Conservation (phyloP, 257 asterid genomes). For the Capsicum rhomboideum region DNA sequence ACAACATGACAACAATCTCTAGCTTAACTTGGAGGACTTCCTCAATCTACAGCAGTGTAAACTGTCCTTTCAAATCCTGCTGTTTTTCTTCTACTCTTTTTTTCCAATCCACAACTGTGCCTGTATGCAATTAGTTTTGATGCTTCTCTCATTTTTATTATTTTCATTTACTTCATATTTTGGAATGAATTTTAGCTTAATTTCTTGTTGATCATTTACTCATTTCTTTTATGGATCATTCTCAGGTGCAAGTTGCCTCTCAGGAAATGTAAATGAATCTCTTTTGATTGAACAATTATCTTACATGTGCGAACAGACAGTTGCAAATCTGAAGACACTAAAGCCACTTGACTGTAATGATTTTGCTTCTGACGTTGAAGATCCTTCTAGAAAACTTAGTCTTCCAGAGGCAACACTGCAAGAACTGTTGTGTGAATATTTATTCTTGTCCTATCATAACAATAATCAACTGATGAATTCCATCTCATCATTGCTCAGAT, state of each 20-base stretch:
- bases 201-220: neutral
- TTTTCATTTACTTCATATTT: neutral
- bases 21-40: neutral
- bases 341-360: constrained; percentile 13
- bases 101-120: neutral
- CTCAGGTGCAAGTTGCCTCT: constrained; percentile 29
- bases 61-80: neutral
- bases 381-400: constrained; percentile 14
- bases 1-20: neutral
- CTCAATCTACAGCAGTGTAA: neutral
- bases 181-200: neutral
- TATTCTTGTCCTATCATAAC: constrained; percentile 30
- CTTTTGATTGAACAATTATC: constrained; percentile 27
- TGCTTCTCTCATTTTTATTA: neutral
- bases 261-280: constrained; percentile 13
- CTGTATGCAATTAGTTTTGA: neutral
- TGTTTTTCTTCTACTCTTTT: neutral
- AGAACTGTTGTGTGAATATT: constrained; percentile 51
- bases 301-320: constrained; percentile 44
- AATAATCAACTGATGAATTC: constrained; percentile 37
- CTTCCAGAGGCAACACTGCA: constrained; percentile 24
- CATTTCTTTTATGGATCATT: constrained; percentile 4
- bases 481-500: constrained; percentile 36
- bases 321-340: constrained; percentile 25
- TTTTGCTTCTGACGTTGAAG: constrained; percentile 26